Evolutionary conservation across 1,284 basidiomycete species (phyloP).

Genomic region (Ceratobasidium sp.): DNA sequence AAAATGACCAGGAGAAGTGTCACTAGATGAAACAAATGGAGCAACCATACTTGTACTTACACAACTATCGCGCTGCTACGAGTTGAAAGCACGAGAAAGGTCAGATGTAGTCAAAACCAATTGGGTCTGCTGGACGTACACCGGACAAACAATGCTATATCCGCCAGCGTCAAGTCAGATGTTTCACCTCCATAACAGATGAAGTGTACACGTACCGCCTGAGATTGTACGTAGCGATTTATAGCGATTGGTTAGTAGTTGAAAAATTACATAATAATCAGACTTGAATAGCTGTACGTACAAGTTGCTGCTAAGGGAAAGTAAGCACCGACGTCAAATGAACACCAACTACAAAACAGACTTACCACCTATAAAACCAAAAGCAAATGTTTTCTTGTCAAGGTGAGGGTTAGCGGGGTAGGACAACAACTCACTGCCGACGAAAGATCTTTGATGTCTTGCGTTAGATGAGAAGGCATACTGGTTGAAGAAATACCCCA

Average conservation of each 20-base stretch:
- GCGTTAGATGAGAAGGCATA: background rate
- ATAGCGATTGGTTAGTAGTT: too few species aligned
- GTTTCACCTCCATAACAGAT: background rate
- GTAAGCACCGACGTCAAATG: background rate
- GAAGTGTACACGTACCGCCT: background rate
- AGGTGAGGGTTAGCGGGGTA: background rate
- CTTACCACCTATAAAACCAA: background rate
- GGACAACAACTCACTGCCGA: background rate
- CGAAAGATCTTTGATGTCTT: constrained; percentile 3
- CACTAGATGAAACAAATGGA: background rate
- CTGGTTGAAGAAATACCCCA: background rate
- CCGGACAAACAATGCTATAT: background rate
- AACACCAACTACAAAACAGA: background rate
- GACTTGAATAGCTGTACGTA: background rate
- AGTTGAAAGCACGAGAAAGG: background rate
- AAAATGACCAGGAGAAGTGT: background rate
- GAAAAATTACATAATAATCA: too few species aligned
- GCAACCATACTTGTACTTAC: background rate
- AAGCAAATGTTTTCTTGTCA: background rate
- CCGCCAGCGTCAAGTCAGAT: background rate
- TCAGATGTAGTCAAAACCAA: background rate
- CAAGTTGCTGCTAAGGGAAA: background rate
- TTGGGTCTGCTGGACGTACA: background rate
- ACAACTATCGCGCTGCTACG: background rate
- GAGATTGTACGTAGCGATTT: background rate